Conservation (phyloP, 2,329 filamentous ascomycete genomes). For the Arthrocladium fulminans region DNA sequence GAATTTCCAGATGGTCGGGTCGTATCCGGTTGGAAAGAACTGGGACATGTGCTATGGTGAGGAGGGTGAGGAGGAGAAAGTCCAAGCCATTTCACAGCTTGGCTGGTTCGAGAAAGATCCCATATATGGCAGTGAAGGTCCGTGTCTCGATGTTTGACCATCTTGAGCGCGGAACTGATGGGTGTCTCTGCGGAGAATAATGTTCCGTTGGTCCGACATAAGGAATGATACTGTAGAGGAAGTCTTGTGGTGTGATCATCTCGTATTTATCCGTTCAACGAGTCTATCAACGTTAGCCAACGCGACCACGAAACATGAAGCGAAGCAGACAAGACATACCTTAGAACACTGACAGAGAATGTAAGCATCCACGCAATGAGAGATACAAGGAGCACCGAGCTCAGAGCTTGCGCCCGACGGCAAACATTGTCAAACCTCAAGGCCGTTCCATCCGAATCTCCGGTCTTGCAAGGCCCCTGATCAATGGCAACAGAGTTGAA, state of each 20-base stretch:
- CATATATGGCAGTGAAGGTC: slow-evolving; percentile 49
- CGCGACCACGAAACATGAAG: neutral
- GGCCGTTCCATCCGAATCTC: slow-evolving; percentile 29
- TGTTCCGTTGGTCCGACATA: no score
- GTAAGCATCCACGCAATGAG: slow-evolving; percentile 84
- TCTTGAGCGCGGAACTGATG: neutral
- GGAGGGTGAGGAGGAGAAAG: slow-evolving; percentile 46
- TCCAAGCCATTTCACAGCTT: slow-evolving; percentile 41
- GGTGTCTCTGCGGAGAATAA: no score
- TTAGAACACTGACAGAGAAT: slow-evolving; percentile 76
- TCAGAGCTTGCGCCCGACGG: slow-evolving; percentile 59
- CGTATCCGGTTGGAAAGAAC: slow-evolving; percentile 47
- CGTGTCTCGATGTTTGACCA: slow-evolving; percentile 35
- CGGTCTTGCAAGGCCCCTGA: slow-evolving; percentile 49
- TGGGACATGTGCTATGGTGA: slow-evolving; percentile 68
- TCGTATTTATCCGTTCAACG: slow-evolving; percentile 28
- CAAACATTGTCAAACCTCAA: slow-evolving; percentile 40
- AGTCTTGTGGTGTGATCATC: slow-evolving; percentile 10
- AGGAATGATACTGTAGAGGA: no score
- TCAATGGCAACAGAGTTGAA: slow-evolving; percentile 69
- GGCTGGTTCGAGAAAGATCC: slow-evolving; percentile 54
- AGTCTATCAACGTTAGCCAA: slow-evolving; percentile 30
- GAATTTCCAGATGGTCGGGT: slow-evolving; percentile 58
- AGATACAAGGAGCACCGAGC: slow-evolving; percentile 69
- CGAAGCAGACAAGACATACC: slow-evolving; percentile 33